Base-by-base conservation (phyloP, 768 basidiomycete species). In the Mycena polygramma region DNA sequence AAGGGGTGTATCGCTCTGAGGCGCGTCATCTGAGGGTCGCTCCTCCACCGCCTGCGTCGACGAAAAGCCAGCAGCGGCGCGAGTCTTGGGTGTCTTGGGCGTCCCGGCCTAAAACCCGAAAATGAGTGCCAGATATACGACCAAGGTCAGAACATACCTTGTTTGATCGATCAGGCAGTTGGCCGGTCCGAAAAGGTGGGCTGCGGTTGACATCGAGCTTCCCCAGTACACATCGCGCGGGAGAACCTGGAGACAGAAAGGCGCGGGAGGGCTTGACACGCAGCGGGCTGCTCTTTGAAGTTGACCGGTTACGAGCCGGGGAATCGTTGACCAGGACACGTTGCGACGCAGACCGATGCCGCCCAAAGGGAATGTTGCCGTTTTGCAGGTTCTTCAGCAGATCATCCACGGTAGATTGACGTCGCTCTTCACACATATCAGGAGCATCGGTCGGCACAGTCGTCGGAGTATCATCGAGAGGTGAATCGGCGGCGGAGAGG, bases 391-490 rank as follows among this genome's bases (percentile, higher is more conserved):
- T 75, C 62, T 74, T 63, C 26, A 80, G 53, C 15, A 85, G 76
- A 37, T 80, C 77, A 8, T 84, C 78, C 15, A 85, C 73, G 9
- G 81, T 82, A 45, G 35, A 68, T 62, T 76, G 68, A 26, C 69
- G 43, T 20, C 30, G 71, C 19, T 73, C 69, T 52, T 74, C 60
- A 37, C 62, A 70, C 7, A 74, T 39, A 39, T 74, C 72, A 11
- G 77, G 76, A 69, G 70, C 35, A 48, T 75, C 76, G 41, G 76
- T 75, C 14, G 75, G 75, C 35, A 73, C 51, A 7, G 68, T 58
- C 41, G 41, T 41, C 41, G 41, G 41, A 37, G 17, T 57, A 81
- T 54, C 78, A 14, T 77, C 78, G 24, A 77, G 79, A 63, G 79
- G 77, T 14, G 78, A 75, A 59, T 77, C 75, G 60, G 83, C 57